Conservation (phyloP, 2,329 filamentous ascomycete genomes). For the Botrytis deweyae region DNA sequence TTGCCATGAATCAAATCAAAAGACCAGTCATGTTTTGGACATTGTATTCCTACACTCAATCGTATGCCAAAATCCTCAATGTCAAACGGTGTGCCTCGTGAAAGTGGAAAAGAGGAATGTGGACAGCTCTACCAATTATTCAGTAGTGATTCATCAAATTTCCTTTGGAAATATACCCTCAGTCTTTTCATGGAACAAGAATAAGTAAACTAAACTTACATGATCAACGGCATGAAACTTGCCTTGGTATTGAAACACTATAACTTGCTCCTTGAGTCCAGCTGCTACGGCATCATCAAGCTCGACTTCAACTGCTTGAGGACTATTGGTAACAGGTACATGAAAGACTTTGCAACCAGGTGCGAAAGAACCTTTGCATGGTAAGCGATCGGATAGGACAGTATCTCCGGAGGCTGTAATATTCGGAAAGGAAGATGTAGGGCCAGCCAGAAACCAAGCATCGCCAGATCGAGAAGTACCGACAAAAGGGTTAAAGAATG, state of each 20-base stretch:
- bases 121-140: constrained; percentile 56
- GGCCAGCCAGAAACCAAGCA: constrained; percentile 23
- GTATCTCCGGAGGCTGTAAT: constrained; percentile 21
- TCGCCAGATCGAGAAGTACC: constrained; percentile 27
- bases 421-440: constrained; percentile 22
- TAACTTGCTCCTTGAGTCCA: constrained; percentile 55
- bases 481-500: constrained; percentile 10
- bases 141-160: background rate
- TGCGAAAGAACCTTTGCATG: constrained; percentile 44
- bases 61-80: constrained; percentile 71
- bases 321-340: constrained; percentile 45
- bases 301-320: constrained; percentile 40
- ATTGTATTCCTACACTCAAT: constrained; percentile 61
- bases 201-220: constrained; percentile 46
- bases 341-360: constrained; percentile 61
- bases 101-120: constrained; percentile 65
- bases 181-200: background rate
- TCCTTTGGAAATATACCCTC: background rate
- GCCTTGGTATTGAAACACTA: constrained; percentile 62
- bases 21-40: constrained; percentile 69
- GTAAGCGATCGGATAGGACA: constrained; percentile 18
- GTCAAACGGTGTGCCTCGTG: constrained; percentile 61
- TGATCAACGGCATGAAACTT: constrained; percentile 68
- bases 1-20: constrained; percentile 66
- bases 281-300: constrained; percentile 41